Evolutionary conservation across 2,329 filamentous ascomycete species (phyloP), one percentile per base, ranked within the genome.

Genomic region (Ophiostoma australiae): DNA sequence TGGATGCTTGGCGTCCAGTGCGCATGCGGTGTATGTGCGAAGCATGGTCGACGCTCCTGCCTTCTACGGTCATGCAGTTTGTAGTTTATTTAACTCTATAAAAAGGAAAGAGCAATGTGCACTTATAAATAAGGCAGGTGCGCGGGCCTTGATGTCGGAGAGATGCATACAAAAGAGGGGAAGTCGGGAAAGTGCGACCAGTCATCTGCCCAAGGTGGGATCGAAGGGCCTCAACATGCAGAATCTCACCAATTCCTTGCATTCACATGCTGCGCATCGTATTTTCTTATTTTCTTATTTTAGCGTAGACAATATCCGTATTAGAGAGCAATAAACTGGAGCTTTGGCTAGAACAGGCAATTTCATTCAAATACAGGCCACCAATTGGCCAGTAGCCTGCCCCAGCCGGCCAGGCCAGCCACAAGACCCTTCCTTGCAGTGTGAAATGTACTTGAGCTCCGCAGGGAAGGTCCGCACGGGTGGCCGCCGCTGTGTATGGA

Each of bases 291-390:
- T 41, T 41, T 41, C 10, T 10, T 3, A 7, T 58, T 58, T 27
- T 58, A 58, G 58, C 58, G 58, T 27, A 58, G 20, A 27, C 52
- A 58, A 27, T 27, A 55, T 65, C 37, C 7, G 61, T 65, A 39
- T 13, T n/a, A 48, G 44, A 48, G 41, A 48, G 44, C 20, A 20
- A 37, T 10, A n/a, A 65, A 41, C 20, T 66, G 65, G 69, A 66
- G 48, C 48, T 71, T 65, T 65, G 58, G 61, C 70, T 69, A 58
- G 58, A 69, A 66, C 67, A 37, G 70, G 67, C 70, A 71, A 66
- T 67, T 71, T 69, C 67, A 55, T 39, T 39, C 33, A 66, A 33
- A 52, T 58, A 69, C 65, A 31, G 23, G 66, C 35, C 33, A 61
- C 35, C 33, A 63, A 71, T 71, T 69, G 39, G 70, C 66, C 67